Conservation (phyloP, 2,329 filamentous ascomycete species). For the Ambrosiella beaveri region DNA sequence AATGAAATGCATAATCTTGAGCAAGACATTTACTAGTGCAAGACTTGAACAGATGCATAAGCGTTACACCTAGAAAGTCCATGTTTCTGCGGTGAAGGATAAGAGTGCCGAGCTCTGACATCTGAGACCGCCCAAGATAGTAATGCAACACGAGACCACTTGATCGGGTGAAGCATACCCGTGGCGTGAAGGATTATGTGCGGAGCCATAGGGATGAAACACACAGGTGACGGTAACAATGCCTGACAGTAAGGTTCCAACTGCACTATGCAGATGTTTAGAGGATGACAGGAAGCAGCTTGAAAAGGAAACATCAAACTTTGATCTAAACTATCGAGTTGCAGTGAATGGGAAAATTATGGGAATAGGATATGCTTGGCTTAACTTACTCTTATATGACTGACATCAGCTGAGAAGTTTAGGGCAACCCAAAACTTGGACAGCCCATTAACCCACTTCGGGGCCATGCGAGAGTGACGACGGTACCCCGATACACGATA, state of each 20-base stretch:
- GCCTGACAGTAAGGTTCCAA: neutral
- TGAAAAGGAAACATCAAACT: neutral
- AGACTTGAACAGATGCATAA: neutral
- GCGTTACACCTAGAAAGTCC: neutral
- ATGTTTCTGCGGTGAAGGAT: neutral
- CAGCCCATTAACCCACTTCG: conserved; percentile 6
- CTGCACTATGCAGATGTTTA: no score
- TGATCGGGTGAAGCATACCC: neutral
- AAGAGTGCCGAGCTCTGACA: neutral
- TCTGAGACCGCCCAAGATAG: neutral
- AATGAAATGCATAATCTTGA: no score
- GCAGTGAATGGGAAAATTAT: neutral
- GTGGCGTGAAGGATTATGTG: neutral
- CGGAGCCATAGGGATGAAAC: neutral
- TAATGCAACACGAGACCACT: neutral
- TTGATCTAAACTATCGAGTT: no score
- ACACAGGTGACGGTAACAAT: neutral
- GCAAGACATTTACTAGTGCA: no score
- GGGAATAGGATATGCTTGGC: neutral
- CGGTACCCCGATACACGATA: no score
- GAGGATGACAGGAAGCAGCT: neutral
- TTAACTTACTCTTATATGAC: conserved; percentile 11
- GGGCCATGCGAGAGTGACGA: neutral
- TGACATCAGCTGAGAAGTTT: conserved; percentile 11
- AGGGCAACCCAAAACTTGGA: conserved; percentile 10